These are phyloP conservation scores for Prunus mume DNA, from an alignment of 306 rosid species.

Conservation along the genomic window DNA sequence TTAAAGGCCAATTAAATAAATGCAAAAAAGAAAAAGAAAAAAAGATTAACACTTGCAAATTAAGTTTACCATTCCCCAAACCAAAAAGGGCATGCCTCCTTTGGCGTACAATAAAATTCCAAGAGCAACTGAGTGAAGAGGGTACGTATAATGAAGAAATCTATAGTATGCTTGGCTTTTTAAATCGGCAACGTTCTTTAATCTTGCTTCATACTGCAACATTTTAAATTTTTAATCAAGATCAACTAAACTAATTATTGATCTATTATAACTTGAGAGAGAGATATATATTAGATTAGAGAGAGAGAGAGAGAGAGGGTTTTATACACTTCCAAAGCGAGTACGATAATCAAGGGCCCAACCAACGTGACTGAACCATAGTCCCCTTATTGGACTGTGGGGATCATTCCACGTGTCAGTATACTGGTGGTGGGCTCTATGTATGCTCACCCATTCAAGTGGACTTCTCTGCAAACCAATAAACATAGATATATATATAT, in stretches of 20 bases:
- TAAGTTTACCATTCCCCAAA: constrained; percentile 78
- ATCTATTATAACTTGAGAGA: too few species aligned
- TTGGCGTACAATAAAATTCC: constrained; percentile 55
- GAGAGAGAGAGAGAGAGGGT: background rate
- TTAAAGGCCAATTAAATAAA: background rate
- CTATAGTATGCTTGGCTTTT: constrained; percentile 64
- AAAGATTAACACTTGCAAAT: too few species aligned
- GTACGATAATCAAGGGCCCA: background rate
- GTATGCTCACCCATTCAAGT: background rate
- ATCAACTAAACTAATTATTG: too few species aligned
- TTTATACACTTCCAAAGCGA: background rate
- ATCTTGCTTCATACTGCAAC: constrained; percentile 61
- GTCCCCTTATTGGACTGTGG: background rate
- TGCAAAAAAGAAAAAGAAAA: background rate
- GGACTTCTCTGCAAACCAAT: background rate
- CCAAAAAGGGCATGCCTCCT: constrained; percentile 80
- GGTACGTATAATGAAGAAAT: constrained; percentile 56
- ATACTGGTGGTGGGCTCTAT: background rate
- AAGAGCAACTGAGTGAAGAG: constrained; percentile 72
- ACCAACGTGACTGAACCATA: background rate
- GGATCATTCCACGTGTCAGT: background rate
- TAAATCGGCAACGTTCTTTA: constrained; percentile 66
- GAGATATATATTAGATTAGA: background rate
- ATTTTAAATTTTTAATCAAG: background rate
- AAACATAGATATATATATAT: background rate